phyloP scores from a whole-genome alignment of 106 monocot species.

The Acanthochlamys bracteata region DNA sequence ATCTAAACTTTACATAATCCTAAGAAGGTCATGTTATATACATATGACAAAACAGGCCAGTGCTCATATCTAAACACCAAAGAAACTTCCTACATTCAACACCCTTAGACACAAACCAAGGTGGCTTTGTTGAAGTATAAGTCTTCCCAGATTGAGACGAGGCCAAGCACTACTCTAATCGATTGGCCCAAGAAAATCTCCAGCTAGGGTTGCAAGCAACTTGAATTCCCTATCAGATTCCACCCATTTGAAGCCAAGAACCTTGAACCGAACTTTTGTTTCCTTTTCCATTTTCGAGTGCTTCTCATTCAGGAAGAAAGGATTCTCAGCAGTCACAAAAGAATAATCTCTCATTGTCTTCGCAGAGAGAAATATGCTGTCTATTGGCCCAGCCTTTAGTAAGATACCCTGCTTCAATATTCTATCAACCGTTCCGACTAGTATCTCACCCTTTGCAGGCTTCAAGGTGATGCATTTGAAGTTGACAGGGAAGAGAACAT shows the following conservation, averaged over 20 bases:
- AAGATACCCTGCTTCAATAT: conserved; percentile 65
- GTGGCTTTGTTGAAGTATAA: no score
- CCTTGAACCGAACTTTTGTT: conserved; percentile 50
- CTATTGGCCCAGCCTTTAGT: conserved; percentile 54
- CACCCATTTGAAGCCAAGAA: conserved; percentile 69
- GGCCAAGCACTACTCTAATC: no score
- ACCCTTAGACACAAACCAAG: no score
- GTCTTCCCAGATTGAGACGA: no score
- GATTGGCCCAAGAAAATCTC: conserved; percentile 70
- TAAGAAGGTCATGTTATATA: no score
- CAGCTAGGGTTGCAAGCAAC: conserved; percentile 51
- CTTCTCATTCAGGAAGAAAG: conserved; percentile 60
- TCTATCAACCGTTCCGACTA: conserved; percentile 54
- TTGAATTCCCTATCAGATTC: conserved; percentile 62
- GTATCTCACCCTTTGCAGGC: conserved; percentile 59
- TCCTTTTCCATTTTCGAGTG: conserved; percentile 49
- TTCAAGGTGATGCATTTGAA: conserved; percentile 61
- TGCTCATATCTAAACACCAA: no score
- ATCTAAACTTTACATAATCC: no score
- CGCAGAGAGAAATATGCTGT: conserved; percentile 52
- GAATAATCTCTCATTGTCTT: conserved; percentile 55
- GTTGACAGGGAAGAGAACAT: conserved; percentile 59
- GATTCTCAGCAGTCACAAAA: conserved; percentile 45
- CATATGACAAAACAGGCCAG: no score
- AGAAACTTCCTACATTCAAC: no score